These are phyloP conservation scores for Lichtheimia ramosa DNA, from an alignment of 371 early-diverging fungal species.

Conservation along the genomic window DNA sequence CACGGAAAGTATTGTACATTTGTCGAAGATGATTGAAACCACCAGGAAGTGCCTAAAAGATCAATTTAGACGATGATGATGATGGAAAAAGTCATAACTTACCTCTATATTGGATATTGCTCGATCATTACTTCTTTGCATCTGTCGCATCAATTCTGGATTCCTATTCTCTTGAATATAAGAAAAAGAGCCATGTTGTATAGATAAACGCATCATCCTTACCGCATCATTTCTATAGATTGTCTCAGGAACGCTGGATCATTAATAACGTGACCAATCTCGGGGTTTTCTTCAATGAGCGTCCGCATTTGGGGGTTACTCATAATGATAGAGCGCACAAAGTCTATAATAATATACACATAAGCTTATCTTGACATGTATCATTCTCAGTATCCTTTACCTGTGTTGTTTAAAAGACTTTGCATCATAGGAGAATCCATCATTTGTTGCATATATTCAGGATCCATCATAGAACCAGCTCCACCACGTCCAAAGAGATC, in stretches of 20 bases:
- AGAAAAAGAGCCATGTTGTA: background rate
- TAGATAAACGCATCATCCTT: background rate
- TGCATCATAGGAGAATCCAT: conserved; percentile 59
- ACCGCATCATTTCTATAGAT: conserved; percentile 59
- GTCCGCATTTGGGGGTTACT: conserved; percentile 69
- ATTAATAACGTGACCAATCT: conserved; percentile 74
- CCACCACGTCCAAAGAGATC: conserved; percentile 7
- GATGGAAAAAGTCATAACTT: background rate
- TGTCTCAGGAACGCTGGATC: conserved; percentile 80
- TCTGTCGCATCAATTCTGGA: conserved; percentile 80
- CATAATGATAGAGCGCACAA: conserved; percentile 74
- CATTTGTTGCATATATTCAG: conserved; percentile 49
- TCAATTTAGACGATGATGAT: background rate
- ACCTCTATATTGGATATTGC: conserved; percentile 85
- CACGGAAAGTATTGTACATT: conserved; percentile 76
- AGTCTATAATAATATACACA: conserved; percentile 33
- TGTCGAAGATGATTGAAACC: conserved; percentile 83
- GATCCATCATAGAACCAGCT: conserved; percentile 30
- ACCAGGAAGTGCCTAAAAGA: conserved; percentile 67
- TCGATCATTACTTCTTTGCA: conserved; percentile 83
- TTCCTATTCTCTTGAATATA: conserved; percentile 47
- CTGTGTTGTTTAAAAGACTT: conserved; percentile 42
- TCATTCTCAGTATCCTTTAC: conserved; percentile 15
- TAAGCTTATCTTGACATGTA: background rate
- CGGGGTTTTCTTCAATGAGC: conserved; percentile 76